Evolutionary conservation across 2,329 filamentous ascomycete genomes (phyloP).

Genomic region (Calonectria montana): DNA sequence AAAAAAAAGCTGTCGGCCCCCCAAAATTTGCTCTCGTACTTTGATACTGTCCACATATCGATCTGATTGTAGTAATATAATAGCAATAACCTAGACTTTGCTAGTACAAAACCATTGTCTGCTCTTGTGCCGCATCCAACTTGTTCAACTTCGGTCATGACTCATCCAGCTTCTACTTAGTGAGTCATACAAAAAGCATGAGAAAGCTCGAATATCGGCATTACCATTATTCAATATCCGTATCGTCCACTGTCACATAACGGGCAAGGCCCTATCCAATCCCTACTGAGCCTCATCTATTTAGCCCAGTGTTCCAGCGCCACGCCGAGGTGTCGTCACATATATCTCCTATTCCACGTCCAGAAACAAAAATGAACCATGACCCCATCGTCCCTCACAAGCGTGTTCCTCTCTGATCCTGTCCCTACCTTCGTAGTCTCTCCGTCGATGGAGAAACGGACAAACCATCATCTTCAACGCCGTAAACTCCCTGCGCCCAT

Average conservation of each 20-base stretch:
- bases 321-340: background rate
- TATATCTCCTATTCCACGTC: slow-evolving; percentile 19
- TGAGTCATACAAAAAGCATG: background rate
- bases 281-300: slow-evolving; percentile 22
- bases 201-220: slow-evolving; percentile 31
- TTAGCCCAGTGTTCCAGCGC: background rate
- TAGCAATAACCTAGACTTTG: background rate
- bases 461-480: slow-evolving; percentile 35
- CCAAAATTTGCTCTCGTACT: background rate
- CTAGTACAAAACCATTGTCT: background rate
- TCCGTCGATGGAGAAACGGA: slow-evolving; percentile 15
- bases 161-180: background rate
- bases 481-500: slow-evolving; percentile 39
- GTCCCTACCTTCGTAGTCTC: slow-evolving; percentile 1
- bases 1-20: background rate
- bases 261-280: slow-evolving; percentile 37
- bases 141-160: background rate
- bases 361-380: slow-evolving; percentile 13
- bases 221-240: slow-evolving; percentile 48
- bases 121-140: background rate
- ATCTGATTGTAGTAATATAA: background rate
- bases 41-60: background rate
- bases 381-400: slow-evolving; percentile 27
- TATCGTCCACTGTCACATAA: slow-evolving; percentile 26
- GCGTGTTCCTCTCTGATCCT: slow-evolving; percentile 19